Evolutionary conservation across 768 basidiomycete species (phyloP).

Genomic region (Rhizopogon rudus): DNA sequence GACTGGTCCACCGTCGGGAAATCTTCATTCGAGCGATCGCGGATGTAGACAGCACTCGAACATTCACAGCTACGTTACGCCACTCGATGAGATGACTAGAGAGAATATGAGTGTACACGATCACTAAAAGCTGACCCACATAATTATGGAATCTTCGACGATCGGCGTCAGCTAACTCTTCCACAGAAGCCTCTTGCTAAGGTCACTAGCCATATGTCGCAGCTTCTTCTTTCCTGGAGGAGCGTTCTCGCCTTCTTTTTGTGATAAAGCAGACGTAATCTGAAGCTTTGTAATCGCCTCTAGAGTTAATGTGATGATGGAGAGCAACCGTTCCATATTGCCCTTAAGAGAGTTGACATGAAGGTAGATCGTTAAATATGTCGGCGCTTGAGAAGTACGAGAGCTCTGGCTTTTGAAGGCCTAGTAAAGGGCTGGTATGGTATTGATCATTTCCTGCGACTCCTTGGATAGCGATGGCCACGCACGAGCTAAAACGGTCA

Average conservation of each 20-base stretch:
- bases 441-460: slow-evolving; percentile 37
- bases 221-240: too few species aligned
- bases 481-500: slow-evolving; percentile 57
- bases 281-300: slow-evolving; percentile 52
- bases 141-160: too few species aligned
- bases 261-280: slow-evolving; percentile 33
- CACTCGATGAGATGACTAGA: too few species aligned
- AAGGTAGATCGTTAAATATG: slow-evolving; percentile 88
- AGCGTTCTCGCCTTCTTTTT: too few species aligned
- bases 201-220: too few species aligned
- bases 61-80: too few species aligned
- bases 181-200: too few species aligned
- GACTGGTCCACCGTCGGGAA: neutral
- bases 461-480: slow-evolving; percentile 61
- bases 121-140: too few species aligned
- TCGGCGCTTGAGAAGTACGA: slow-evolving; percentile 84
- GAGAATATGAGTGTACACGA: too few species aligned
- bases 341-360: slow-evolving; percentile 66
- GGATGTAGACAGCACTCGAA: slow-evolving; percentile 27
- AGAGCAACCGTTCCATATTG: slow-evolving; percentile 62
- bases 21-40: slow-evolving; percentile 58
- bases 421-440: slow-evolving; percentile 36
- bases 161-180: too few species aligned
- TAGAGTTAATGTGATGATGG: slow-evolving; percentile 47
- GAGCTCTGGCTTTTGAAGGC: slow-evolving; percentile 67